phyloP scores from a whole-genome alignment of 2,329 filamentous ascomycete genomes.

The Seiridium cupressi region DNA sequence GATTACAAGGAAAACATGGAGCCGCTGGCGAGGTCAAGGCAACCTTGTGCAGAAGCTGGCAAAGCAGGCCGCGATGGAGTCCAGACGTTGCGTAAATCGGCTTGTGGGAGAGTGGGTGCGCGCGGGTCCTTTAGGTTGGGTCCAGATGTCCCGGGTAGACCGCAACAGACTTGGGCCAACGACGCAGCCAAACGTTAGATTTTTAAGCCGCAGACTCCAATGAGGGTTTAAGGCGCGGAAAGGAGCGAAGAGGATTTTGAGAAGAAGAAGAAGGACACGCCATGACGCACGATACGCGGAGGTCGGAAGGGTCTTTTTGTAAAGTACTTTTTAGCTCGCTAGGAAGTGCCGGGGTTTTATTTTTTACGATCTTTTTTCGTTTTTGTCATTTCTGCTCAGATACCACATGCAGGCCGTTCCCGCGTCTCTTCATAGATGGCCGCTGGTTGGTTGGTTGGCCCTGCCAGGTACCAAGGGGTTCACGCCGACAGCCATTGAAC shows the following conservation, averaged over 20 bases:
- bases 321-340: background rate
- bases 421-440: background rate
- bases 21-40: constrained; percentile 18
- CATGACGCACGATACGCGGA: constrained; percentile 5
- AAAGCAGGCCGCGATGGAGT: background rate
- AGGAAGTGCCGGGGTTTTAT: background rate
- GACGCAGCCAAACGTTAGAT: background rate
- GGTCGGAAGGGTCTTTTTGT: background rate
- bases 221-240: background rate
- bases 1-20: constrained; percentile 14
- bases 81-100: constrained; percentile 4
- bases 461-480: no score
- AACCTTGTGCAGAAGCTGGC: constrained; percentile 17
- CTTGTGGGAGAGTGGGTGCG: background rate
- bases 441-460: background rate
- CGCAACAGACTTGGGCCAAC: background rate
- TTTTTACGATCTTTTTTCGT: background rate
- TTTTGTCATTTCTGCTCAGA: no score
- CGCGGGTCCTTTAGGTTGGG: constrained; percentile 1
- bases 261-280: background rate
- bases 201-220: background rate
- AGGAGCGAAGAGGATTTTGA: background rate
- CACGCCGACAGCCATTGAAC: background rate
- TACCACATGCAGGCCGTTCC: background rate
- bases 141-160: background rate